These are phyloP conservation scores for Actinomortierella ambigua DNA, from an alignment of 371 early-diverging fungal genomes.

Conservation along the genomic window DNA sequence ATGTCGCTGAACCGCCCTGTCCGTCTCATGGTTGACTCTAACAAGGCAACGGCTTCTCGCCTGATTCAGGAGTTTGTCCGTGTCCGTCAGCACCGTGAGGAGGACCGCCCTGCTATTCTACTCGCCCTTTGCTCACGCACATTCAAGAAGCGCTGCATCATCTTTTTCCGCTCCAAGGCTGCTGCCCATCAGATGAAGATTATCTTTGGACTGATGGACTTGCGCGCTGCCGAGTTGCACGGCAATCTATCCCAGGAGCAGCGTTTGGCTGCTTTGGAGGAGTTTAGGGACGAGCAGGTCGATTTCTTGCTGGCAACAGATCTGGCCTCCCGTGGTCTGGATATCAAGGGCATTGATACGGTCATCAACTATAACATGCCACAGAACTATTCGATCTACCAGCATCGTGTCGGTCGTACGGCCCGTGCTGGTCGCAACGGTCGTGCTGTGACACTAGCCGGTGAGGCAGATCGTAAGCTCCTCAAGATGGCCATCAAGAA, in stretches of 20 bases:
- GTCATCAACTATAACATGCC: constrained; percentile 99
- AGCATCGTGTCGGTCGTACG: constrained; percentile 99
- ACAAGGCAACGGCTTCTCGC: constrained; percentile 75
- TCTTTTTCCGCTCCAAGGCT: constrained; percentile 94
- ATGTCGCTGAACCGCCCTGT: constrained; percentile 92
- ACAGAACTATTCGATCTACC: constrained; percentile 91
- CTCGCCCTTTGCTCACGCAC: constrained; percentile 84
- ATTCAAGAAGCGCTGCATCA: constrained; percentile 77
- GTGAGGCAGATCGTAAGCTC: constrained; percentile 91
- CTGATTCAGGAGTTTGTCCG: constrained; percentile 97
- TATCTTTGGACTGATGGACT: constrained; percentile 88
- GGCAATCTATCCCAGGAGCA: constrained; percentile 97
- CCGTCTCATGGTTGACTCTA: constrained; percentile 87
- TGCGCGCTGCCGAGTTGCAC: constrained; percentile 96
- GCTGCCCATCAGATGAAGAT: constrained; percentile 97
- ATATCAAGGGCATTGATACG: constrained; percentile 97
- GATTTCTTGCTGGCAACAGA: constrained; percentile 97
- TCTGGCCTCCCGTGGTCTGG: constrained; percentile 99
- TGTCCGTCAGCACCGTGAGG: constrained; percentile 84
- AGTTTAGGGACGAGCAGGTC: constrained; percentile 88
- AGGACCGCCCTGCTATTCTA: constrained; percentile 85
- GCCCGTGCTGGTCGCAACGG: constrained; percentile 95
- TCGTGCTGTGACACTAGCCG: constrained; percentile 83
- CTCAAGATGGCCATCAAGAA: constrained; percentile 94
- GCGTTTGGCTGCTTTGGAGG: constrained; percentile 89